Base-by-base conservation (phyloP, 257 asterid species). In the Solanum megistacrolobum region DNA sequence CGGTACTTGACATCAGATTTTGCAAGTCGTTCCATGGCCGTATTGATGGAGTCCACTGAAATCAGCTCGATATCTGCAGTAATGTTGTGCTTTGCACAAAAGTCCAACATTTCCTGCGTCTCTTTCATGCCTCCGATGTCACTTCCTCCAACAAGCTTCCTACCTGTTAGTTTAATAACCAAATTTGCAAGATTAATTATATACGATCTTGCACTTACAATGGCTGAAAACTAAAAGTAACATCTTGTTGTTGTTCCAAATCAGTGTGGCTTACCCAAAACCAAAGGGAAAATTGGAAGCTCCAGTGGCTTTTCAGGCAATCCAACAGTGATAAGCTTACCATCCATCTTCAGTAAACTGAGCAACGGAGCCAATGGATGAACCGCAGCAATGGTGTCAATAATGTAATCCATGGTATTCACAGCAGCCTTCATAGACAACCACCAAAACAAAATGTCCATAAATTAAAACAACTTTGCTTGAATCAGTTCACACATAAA, bases 101-200 rank as follows among this genome's bases (percentile, higher is more conserved):
- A 94, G 68, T 93, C 94, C 14, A 94, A 86, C 98, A 94, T 93
- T 89, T 94, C 98, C 46, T 93, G 98, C 0, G 94, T 93, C 92
- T 93, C 95, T 87, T 94, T 93, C 87, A 92, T 88, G 75, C 98
- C 95, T 34, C 98, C 96, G 1, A 92, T 88, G 68, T 87, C 94
- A 75, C 98, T 93, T 52, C 95, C 96, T 6, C 94, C 94, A 9
- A 93, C 91, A 10, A 93, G 92, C 90, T 92, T 94, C 90, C 95
- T 86, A 31, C 96, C 94, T 93, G 88, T 27, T 38, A 66, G 88
- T n/a, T 46, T 46, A 20, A 62, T 38, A 9, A 29, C 3, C 72
- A n/a, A 38, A 86, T 34, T 74, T 34, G 32, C 18, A 41, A 43
- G 25, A 84, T 76, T 34, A 16, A 89, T 31, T 41, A 48, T 48